Conservation (phyloP, 1,284 basidiomycete species). For the Cystobasidium slooffiae region DNA sequence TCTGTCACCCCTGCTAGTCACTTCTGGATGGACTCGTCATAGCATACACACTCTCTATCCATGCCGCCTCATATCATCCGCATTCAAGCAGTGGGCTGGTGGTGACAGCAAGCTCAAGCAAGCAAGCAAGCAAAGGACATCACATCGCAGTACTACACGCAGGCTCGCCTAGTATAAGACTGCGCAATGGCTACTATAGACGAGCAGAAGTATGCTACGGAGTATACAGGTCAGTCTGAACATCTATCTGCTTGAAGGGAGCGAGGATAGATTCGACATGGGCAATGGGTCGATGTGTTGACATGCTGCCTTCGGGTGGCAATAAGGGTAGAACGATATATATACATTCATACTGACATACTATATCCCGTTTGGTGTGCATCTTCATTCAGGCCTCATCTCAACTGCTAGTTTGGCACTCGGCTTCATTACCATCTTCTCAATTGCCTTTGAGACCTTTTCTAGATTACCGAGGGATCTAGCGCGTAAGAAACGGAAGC, state of each 20-base stretch:
- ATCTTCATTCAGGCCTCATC: constrained; percentile 45
- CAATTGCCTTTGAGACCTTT: constrained; percentile 48
- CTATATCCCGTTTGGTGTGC: background rate
- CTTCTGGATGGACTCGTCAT: too few relatives aligned
- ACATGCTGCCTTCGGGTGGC: background rate
- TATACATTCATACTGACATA: background rate
- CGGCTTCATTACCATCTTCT: constrained; percentile 47
- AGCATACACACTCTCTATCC: too few relatives aligned
- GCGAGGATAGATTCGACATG: too few relatives aligned
- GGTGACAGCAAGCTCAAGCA: too few relatives aligned
- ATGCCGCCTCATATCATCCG: too few relatives aligned
- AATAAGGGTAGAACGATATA: background rate
- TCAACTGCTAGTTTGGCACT: constrained; percentile 49
- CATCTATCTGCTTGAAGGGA: too few relatives aligned
- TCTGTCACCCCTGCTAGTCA: too few relatives aligned
- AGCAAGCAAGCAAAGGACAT: too few relatives aligned
- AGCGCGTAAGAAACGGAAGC: constrained; percentile 39
- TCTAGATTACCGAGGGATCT: constrained; percentile 46
- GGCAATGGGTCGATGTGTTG: too few relatives aligned
- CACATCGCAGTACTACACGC: background rate
- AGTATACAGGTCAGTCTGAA: constrained; percentile 32
- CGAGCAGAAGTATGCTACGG: constrained; percentile 41
- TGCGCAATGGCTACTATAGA: constrained; percentile 37
- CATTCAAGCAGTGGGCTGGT: too few relatives aligned
- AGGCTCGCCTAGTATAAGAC: background rate